These are phyloP conservation scores for Chytridium lagenaria DNA, from an alignment of 371 early-diverging fungal genomes.

Conservation along the genomic window DNA sequence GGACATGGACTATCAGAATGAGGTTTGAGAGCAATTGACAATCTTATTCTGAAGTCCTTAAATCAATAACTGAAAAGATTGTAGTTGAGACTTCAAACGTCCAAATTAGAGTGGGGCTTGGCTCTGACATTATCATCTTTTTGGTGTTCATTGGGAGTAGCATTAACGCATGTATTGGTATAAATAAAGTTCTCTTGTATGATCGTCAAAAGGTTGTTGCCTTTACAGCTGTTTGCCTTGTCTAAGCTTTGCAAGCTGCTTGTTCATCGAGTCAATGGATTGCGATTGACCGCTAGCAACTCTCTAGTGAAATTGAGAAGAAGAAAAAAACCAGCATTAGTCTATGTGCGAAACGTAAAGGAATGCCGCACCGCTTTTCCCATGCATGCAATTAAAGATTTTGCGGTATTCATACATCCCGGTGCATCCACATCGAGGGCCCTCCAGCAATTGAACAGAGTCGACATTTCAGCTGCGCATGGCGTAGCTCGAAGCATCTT, in stretches of 20 bases:
- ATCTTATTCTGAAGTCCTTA: too few relatives aligned
- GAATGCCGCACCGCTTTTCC: slow-evolving; percentile 24
- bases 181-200: too few relatives aligned
- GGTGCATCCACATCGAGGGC: slow-evolving; percentile 55
- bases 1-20: too few relatives aligned
- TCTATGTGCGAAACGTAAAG: background rate
- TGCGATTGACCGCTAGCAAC: background rate
- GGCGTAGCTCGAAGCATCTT: slow-evolving; percentile 49
- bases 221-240: slow-evolving; percentile 42
- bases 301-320: background rate
- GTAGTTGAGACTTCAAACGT: too few relatives aligned
- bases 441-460: slow-evolving; percentile 67
- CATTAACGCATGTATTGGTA: too few relatives aligned
- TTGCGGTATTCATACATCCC: slow-evolving; percentile 55
- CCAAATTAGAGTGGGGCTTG: too few relatives aligned
- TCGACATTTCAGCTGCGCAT: slow-evolving; percentile 61
- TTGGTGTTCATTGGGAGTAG: too few relatives aligned
- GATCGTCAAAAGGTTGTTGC: too few relatives aligned
- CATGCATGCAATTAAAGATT: slow-evolving; percentile 59
- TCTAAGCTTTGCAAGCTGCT: slow-evolving; percentile 39
- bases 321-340: background rate
- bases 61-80: too few relatives aligned
- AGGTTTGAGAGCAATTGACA: too few relatives aligned
- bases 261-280: slow-evolving; percentile 42
- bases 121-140: too few relatives aligned